phyloP scores from a whole-genome alignment of 805 yeast species.

The Metschnikowia baotianmanensis region DNA sequence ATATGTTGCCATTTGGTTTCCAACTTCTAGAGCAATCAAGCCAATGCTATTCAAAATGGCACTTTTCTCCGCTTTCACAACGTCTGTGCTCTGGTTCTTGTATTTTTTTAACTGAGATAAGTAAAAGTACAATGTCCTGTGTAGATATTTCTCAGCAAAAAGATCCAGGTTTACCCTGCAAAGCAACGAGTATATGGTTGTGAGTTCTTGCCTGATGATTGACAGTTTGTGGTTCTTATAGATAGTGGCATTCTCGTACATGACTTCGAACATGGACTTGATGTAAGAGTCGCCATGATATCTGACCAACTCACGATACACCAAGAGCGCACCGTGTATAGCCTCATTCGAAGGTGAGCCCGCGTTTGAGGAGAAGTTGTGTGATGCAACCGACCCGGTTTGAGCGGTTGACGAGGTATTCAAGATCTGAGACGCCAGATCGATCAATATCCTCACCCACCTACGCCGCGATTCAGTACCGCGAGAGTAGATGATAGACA shows the following conservation, averaged over 20 bases:
- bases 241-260: constrained; percentile 69
- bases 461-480: constrained; percentile 66
- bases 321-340: constrained; percentile 84
- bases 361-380: constrained; percentile 11
- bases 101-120: constrained; percentile 73
- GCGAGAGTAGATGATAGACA: constrained; percentile 74
- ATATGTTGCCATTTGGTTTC: constrained; percentile 82
- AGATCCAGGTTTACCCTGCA: constrained; percentile 73
- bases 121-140: constrained; percentile 72
- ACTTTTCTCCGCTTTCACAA: constrained; percentile 57
- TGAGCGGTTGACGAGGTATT: constrained; percentile 21
- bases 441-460: constrained; percentile 72
- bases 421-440: constrained; percentile 63
- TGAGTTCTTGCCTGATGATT: constrained; percentile 79
- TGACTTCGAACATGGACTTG: constrained; percentile 66
- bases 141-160: constrained; percentile 80
- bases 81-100: constrained; percentile 41
- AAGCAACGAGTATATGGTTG: constrained; percentile 75
- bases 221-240: constrained; percentile 76
- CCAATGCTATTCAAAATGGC: constrained; percentile 81
- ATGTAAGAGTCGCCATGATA: constrained; percentile 69
- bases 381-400: constrained; percentile 9
- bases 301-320: constrained; percentile 72
- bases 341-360: constrained; percentile 49
- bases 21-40: constrained; percentile 73